Evolutionary conservation across 805 yeast species (phyloP), one percentile per base, ranked within the genome.

Genomic region (Candida nitratophila): DNA sequence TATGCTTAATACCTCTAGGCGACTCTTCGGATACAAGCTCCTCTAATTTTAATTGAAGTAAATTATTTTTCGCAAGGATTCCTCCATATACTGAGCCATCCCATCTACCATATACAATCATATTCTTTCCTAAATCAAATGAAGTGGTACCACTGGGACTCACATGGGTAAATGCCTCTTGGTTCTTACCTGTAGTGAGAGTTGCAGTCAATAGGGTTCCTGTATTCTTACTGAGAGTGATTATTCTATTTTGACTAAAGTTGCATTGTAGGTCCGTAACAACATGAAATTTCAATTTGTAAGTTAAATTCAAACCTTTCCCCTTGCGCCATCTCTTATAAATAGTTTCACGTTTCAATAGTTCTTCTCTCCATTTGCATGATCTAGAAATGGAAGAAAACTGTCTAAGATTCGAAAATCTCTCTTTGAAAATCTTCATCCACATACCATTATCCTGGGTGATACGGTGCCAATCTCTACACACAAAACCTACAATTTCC

Each of bases 301-400:
- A 60, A n/a, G 53, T 53, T 26, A 47, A 47, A 33, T 55, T 51
- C 14, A 43, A 36, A 3, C 61, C 60, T 17, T 50, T 51, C 4
- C 62, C 62, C 37, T 66, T 69, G 39, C 60, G 56, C 78, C 79
- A 69, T 41, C 55, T 65, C 44, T 63, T 66, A 30, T 54, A 44
- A 6, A 57, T 46, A 8, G 61, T 50, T 37, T 66, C 59, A 22
- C 82, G 55, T 10, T 59, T 56, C 34, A 72, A 63, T 51, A 74
- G 66, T 53, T 77, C 83, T 40, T 56, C 53, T 43, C 70, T 59
- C 77, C 79, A 77, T n/a, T 49, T 47, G n/a, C 44, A 48, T 3
- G 74, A 65, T n/a, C 71, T 59, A 2, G 75, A 60, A 12, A 72
- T 57, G 5, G 75, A 64, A 4, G 80, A 69, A 47, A 77, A 76